Percentiles rank a stretch among this genome's conserved stretches.
These are phyloP conservation scores for Termitomyces sp. DNA, from an alignment of 1,284 basidiomycete genomes.

Conservation along the genomic window DNA sequence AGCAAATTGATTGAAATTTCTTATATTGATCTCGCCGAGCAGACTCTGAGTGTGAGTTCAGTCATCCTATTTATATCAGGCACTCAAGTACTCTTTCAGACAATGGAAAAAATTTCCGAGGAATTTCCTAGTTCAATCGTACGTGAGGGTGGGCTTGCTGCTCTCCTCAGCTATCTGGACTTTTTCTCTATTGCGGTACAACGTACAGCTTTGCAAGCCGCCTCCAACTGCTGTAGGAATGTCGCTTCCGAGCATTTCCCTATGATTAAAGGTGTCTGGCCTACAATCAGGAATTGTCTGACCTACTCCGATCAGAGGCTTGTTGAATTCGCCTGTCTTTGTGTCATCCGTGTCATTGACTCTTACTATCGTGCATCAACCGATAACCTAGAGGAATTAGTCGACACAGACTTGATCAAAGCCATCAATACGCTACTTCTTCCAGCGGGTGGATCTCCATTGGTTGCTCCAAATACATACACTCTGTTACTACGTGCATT, in stretches of 20 bases:
- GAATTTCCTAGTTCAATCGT: conserved; percentile 94
- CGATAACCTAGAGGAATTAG: conserved; percentile 80
- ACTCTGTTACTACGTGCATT: conserved; percentile 84
- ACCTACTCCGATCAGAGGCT: conserved; percentile 89
- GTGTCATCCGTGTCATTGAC: conserved; percentile 89
- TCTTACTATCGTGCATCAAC: conserved; percentile 81
- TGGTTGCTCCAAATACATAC: conserved; percentile 82
- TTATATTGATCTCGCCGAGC: conserved; percentile 94
- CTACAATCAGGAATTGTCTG: conserved; percentile 87
- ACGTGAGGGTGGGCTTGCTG: conserved; percentile 87
- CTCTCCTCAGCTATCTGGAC: conserved; percentile 89
- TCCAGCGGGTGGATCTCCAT: conserved; percentile 81
- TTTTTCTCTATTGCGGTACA: conserved; percentile 97
- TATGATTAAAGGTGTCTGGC: conserved; percentile 87
- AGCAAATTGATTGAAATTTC: conserved; percentile 94
- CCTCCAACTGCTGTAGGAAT: conserved; percentile 92
- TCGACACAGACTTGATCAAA: conserved; percentile 78
- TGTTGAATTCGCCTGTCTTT: conserved; percentile 90
- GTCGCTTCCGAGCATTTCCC: conserved; percentile 81
- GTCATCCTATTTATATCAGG: conserved; percentile 14
- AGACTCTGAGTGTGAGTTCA: conserved; percentile 85
- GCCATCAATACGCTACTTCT: conserved; percentile 83
- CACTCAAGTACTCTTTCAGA: conserved; percentile 43
- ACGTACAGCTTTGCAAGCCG: conserved; percentile 92
- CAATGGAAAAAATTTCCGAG: conserved; percentile 94